These are phyloP conservation scores for Skeletonema costatum DNA, from an alignment of 108 stramenopile species.

Conservation along the genomic window DNA sequence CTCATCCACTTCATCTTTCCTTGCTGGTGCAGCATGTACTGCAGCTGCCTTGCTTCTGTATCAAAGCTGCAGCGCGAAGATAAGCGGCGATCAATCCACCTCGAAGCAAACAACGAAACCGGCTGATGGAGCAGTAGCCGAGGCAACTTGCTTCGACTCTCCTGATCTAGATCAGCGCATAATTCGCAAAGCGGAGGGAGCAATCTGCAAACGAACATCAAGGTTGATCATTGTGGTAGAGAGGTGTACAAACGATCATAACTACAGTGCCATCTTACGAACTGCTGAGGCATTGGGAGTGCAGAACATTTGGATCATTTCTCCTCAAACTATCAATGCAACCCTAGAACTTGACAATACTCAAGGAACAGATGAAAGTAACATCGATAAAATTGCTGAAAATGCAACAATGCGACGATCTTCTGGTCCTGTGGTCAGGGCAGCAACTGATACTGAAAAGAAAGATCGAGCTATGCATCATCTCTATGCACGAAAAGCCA, in stretches of 20 bases:
- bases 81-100: neutral
- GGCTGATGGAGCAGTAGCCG: neutral
- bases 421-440: constrained; percentile 25
- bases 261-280: constrained; percentile 67
- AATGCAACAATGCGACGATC: constrained; percentile 23
- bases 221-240: constrained; percentile 81
- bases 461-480: constrained; percentile 71
- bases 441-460: constrained; percentile 60
- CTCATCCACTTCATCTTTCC: constrained; percentile 20
- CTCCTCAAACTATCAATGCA: constrained; percentile 54
- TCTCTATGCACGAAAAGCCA: constrained; percentile 85
- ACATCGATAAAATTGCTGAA: constrained; percentile 12
- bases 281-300: constrained; percentile 89
- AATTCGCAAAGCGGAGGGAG: constrained; percentile 86
- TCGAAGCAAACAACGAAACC: neutral
- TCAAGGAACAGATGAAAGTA: constrained; percentile 11
- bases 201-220: constrained; percentile 73
- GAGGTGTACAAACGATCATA: constrained; percentile 88
- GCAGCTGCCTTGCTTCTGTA: constrained; percentile 23
- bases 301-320: constrained; percentile 81
- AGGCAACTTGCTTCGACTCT: constrained; percentile 57
- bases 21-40: constrained; percentile 25
- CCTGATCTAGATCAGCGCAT: constrained; percentile 74
- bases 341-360: constrained; percentile 19
- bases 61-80: neutral